Conservation (phyloP, 306 rosid species). For the Betula pendula region DNA sequence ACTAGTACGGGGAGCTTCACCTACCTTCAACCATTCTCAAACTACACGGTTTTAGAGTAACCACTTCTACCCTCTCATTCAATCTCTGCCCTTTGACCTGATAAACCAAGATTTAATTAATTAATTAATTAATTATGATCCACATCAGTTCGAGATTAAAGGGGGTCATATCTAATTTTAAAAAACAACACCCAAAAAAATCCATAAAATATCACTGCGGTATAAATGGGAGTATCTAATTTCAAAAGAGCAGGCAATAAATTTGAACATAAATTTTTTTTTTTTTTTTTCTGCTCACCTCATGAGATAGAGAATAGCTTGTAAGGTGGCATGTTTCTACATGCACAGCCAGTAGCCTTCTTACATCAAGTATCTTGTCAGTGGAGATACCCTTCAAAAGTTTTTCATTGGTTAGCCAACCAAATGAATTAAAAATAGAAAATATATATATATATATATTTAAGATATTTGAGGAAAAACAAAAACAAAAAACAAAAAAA, state of each 20-base stretch:
- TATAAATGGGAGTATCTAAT: too few relatives aligned
- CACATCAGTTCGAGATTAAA: neutral
- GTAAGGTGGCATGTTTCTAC: conserved; percentile 90
- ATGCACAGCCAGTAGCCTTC: conserved; percentile 75
- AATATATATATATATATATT: neutral
- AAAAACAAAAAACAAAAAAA: neutral
- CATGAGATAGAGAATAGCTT: conserved; percentile 80
- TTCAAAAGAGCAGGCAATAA: too few relatives aligned
- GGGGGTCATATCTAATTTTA: neutral
- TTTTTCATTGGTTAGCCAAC: conserved; percentile 1
- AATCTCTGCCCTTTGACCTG: conserved; percentile 80
- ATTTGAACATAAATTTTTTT: too few relatives aligned
- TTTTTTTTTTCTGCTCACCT: too few relatives aligned
- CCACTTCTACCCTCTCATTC: conserved; percentile 68
- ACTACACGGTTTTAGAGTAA: conserved; percentile 74
- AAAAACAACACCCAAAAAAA: neutral
- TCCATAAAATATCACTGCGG: neutral
- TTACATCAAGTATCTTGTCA: conserved; percentile 89
- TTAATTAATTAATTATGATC: too few relatives aligned
- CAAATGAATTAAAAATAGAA: neutral
- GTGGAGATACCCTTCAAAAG: conserved; percentile 85
- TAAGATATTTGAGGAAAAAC: neutral
- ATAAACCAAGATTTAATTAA: neutral
- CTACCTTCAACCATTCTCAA: conserved; percentile 93
- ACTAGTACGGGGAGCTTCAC: conserved; percentile 34